phyloP scores from a whole-genome alignment of 2,329 filamentous ascomycete species.

The Cladophialophora carrionii region DNA sequence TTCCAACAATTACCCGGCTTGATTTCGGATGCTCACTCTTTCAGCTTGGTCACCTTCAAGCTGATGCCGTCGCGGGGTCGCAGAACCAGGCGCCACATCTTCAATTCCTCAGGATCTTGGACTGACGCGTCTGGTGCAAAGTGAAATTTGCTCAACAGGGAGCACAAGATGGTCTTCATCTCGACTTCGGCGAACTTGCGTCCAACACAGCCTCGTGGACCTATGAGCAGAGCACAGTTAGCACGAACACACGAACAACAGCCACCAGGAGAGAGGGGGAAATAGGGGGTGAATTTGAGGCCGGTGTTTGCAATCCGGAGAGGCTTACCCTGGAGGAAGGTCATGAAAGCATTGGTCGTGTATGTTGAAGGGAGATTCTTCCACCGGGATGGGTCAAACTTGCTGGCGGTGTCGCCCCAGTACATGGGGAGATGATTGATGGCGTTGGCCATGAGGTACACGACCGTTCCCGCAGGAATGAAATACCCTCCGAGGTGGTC shows the following conservation, averaged over 20 bases:
- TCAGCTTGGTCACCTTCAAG: slow-evolving; percentile 41
- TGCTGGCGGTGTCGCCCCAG: slow-evolving; percentile 49
- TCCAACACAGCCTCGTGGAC: slow-evolving; percentile 43
- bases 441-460: slow-evolving; percentile 50
- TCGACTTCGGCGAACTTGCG: slow-evolving; percentile 45
- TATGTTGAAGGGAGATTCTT: slow-evolving; percentile 45
- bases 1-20: no score
- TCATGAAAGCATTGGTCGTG: slow-evolving; percentile 45
- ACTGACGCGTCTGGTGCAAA: slow-evolving; percentile 46
- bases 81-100: slow-evolving; percentile 55
- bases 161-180: slow-evolving; percentile 45
- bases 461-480: slow-evolving; percentile 50
- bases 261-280: no score
- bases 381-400: slow-evolving; percentile 52
- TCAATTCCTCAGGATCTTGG: slow-evolving; percentile 51
- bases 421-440: slow-evolving; percentile 49
- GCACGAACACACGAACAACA: not conserved
- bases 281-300: no score
- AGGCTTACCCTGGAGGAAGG: slow-evolving; percentile 38
- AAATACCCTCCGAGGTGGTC: slow-evolving; percentile 48
- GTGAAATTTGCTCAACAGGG: slow-evolving; percentile 43
- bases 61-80: slow-evolving; percentile 51
- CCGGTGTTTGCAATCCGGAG: not conserved
- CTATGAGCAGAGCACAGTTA: slow-evolving; percentile 28
- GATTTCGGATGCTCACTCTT: no score